Conservation (phyloP, 805 yeast genomes). For the Millerozyma acaciae region DNA sequence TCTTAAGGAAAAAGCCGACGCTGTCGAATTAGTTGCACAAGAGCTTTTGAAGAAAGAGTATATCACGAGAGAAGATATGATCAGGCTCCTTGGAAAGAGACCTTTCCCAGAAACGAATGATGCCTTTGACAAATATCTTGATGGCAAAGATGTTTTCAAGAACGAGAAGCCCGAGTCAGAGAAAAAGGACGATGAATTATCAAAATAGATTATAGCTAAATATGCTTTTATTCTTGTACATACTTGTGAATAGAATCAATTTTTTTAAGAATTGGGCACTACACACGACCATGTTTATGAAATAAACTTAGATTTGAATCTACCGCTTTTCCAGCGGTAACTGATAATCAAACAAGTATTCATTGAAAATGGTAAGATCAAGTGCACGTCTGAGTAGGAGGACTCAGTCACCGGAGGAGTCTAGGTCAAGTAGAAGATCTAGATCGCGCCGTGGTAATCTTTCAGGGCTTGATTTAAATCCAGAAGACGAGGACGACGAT, state of each 20-base stretch:
- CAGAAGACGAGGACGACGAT: slow-evolving; percentile 13
- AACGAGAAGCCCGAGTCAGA: slow-evolving; percentile 26
- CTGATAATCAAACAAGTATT: not conserved
- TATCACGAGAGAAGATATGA: slow-evolving; percentile 91
- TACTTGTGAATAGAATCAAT: not conserved
- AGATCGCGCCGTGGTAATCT: slow-evolving; percentile 9
- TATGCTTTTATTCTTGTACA: not conserved
- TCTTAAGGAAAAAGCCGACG: slow-evolving; percentile 64
- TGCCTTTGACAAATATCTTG: slow-evolving; percentile 78
- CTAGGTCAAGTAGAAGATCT: slow-evolving; percentile 4
- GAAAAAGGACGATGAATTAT: slow-evolving; percentile 19
- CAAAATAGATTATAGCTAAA: not conserved
- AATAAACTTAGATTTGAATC: not conserved
- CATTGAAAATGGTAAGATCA: slow-evolving; percentile 5
- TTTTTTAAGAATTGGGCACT: too few relatives aligned
- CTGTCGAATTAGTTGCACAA: slow-evolving; percentile 83
- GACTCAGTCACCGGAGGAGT: slow-evolving; percentile 4
- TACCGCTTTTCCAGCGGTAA: not conserved
- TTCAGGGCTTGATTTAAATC: slow-evolving; percentile 16
- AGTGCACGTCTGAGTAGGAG: slow-evolving; percentile 7
- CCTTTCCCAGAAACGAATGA: slow-evolving; percentile 90
- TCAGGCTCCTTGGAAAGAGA: slow-evolving; percentile 80
- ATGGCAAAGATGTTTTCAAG: slow-evolving; percentile 41
- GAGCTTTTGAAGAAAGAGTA: slow-evolving; percentile 84
- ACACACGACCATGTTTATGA: not conserved